Base-by-base conservation (phyloP, 2,329 filamentous ascomycete species). In the Arthroderma sp. region DNA sequence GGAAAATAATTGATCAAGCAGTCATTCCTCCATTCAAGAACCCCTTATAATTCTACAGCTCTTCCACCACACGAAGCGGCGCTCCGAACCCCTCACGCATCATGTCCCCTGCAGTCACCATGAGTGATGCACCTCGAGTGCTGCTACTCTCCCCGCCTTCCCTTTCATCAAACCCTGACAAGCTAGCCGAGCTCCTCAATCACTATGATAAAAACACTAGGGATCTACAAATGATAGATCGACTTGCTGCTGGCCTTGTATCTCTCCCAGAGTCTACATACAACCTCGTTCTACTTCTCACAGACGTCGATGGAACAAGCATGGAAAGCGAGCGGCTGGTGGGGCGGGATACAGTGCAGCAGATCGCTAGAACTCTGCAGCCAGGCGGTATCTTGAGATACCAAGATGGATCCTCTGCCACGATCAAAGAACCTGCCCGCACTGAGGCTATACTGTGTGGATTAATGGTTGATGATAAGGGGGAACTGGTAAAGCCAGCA, bases 161-260 rank as follows among this genome's bases (percentile, higher is more conserved):
- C 23, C 81, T 97, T 66, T 86, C 93, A 63, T 83, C 88, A 57
- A 86, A 95, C 72, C 88, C 91, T 64, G 85, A 88, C 63, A 83
- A 83, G 66, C 79, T 97, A 63, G 81, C 83, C 62, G 76, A 77
- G 63, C 78, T 93, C 61, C 81, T 95, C 66, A 78, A 83, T 59
- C 77, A 82, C 58, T 84, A 88, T 75, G 84, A 93, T 71, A 85
- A 89, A 68, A 76, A 79, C 62, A 77, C 80, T 49, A 91, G 90
- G 61, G 93, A 98, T 69, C 79, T 98, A 56, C 93, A 97, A 73
- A 98, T 98, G 93, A 86, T 98, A 61, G 93, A 98, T 75, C 88
- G 93, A 55, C 81, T 98, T 41, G 83, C 87, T 1, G 81, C 87
- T 37, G 89, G 89, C 61, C 78, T 95, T 38, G 88, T 93, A 58